phyloP scores from a whole-genome alignment of 306 rosid species.

The Vachellia pachyceras region DNA sequence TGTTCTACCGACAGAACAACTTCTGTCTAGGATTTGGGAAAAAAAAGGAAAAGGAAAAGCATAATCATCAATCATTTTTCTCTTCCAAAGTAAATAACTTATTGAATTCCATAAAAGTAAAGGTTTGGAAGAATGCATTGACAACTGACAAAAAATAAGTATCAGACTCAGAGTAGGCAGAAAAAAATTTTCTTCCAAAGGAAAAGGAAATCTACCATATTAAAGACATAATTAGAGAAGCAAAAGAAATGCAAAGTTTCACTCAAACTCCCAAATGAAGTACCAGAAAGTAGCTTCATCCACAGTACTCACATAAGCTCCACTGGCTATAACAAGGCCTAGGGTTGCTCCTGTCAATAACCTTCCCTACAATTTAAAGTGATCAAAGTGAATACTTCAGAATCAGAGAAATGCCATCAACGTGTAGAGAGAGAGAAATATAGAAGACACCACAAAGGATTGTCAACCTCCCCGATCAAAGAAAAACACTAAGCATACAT shows the following conservation, averaged over 20 bases:
- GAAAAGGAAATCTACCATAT: constrained; percentile 3
- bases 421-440: not conserved
- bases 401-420: constrained; percentile 27
- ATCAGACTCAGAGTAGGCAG: not conserved
- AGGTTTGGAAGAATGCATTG: constrained; percentile 25
- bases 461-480: not conserved
- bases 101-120: constrained; percentile 1
- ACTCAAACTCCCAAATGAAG: constrained; percentile 49
- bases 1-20: not conserved
- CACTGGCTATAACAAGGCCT: constrained; percentile 86
- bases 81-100: not conserved
- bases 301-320: constrained; percentile 98
- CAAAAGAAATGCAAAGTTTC: constrained; percentile 38
- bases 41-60: not conserved
- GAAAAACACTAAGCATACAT: not conserved
- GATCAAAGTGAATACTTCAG: constrained; percentile 31
- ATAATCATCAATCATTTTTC: not conserved
- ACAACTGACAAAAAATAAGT: constrained; percentile 6
- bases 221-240: constrained; percentile 2
- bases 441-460: not conserved
- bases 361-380: constrained; percentile 70
- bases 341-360: constrained; percentile 81
- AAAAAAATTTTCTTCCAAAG: not conserved
- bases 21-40: not conserved
- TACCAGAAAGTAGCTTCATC: constrained; percentile 99